Evolutionary conservation across 805 yeast genomes (phyloP).

Genomic region (Starmerella riodocensis): DNA sequence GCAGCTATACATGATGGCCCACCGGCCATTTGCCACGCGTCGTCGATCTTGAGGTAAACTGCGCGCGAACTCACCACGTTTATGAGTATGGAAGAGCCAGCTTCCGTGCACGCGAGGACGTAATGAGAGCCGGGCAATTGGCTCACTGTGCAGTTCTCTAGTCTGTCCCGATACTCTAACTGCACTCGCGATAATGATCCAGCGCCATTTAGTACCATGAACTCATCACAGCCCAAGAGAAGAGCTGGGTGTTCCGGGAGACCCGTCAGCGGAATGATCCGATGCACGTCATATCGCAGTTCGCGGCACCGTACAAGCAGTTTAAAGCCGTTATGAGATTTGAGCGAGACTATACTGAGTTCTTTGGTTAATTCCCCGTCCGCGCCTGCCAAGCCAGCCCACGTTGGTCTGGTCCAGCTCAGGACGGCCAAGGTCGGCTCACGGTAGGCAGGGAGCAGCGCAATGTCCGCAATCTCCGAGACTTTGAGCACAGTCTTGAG

Average conservation of each 20-base stretch:
- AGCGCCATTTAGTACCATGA: slow-evolving; percentile 1
- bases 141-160: slow-evolving; percentile 1
- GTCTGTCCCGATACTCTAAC: not conserved
- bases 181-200: not conserved
- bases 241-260: slow-evolving; percentile 1
- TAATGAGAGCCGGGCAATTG: slow-evolving; percentile 3
- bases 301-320: slow-evolving; percentile 29
- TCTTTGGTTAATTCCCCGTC: slow-evolving; percentile 17
- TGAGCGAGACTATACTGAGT: not conserved
- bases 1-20: not conserved
- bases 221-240: slow-evolving; percentile 2
- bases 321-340: too few species aligned
- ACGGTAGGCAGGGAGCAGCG: slow-evolving; percentile 57
- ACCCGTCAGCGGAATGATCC: slow-evolving; percentile 40
- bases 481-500: not conserved
- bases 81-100: not conserved
- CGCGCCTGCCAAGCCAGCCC: slow-evolving; percentile 64
- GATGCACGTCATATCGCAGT: slow-evolving; percentile 63
- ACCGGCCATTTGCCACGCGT: too few species aligned
- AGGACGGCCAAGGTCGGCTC: slow-evolving; percentile 73
- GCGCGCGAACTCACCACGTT: not conserved
- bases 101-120: not conserved
- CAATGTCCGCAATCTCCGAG: slow-evolving; percentile 47
- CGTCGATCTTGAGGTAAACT: too few species aligned
- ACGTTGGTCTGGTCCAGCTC: slow-evolving; percentile 44